Percentiles rank a stretch among this genome's conserved stretches.
Evolutionary conservation across 2,329 filamentous ascomycete species (phyloP).

Genomic region (Colletotrichum liriopes): DNA sequence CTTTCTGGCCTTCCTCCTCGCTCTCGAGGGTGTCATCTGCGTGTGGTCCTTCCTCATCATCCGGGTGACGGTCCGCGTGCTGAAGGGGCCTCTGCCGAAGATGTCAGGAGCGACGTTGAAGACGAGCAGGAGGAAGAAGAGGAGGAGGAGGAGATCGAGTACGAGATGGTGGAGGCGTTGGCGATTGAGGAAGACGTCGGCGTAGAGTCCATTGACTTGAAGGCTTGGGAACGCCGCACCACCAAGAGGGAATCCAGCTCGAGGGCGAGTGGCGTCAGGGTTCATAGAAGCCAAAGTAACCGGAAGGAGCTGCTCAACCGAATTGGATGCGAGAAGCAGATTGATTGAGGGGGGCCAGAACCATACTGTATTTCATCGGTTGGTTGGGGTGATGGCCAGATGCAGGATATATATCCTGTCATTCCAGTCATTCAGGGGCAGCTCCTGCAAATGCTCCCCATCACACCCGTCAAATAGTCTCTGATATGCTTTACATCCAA

Average conservation of each 20-base stretch:
- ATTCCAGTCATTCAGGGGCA: not conserved
- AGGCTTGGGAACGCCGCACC: constrained; percentile 4
- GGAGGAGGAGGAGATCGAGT: not conserved
- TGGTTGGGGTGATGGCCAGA: not conserved
- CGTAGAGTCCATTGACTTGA: constrained; percentile 16
- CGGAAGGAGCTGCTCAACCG: constrained; percentile 20
- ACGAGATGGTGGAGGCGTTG: not conserved
- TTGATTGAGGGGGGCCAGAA: not conserved
- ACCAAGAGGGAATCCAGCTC: not conserved
- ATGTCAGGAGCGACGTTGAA: constrained; percentile 14
- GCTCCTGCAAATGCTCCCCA: not conserved
- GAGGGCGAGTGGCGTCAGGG: not conserved
- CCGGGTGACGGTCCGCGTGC: constrained; percentile 6
- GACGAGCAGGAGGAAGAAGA: not conserved
- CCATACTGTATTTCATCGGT: not conserved
- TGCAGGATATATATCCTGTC: not conserved
- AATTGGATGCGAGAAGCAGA: constrained; percentile 27
- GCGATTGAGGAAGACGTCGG: constrained; percentile 7
- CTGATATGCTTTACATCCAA: not conserved
- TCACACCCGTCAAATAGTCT: not conserved
- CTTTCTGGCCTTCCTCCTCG: constrained; percentile 14
- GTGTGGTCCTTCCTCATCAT: constrained; percentile 19
- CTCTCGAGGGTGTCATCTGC: constrained; percentile 20
- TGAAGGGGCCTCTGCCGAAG: constrained; percentile 19
- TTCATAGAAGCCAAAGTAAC: constrained; percentile 6